phyloP scores from a whole-genome alignment of 495 filamentous ascomycete genomes.

The Trichoderma reesei region DNA sequence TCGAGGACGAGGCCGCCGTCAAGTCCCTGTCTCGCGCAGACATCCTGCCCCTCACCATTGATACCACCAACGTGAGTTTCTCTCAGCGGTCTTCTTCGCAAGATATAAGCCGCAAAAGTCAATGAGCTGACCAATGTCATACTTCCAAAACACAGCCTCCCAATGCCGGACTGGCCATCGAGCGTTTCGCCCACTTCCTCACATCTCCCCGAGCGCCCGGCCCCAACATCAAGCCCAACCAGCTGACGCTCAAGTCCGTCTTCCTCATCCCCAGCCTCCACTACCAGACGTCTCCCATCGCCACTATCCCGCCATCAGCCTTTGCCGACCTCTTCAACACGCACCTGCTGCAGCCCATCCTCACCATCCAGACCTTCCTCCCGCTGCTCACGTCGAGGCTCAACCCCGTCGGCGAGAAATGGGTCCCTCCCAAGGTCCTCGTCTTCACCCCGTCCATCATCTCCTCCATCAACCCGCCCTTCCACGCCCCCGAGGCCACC shows the following conservation, averaged over 20 bases:
- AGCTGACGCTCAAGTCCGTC: conserved; percentile 64
- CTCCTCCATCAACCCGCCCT: conserved; percentile 70
- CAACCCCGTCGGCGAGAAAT: conserved; percentile 29
- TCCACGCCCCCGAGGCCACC: conserved; percentile 72
- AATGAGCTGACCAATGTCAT: conserved; percentile 12
- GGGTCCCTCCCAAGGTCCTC: conserved; percentile 50
- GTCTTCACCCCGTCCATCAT: conserved; percentile 80
- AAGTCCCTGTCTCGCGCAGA: conserved; percentile 65
- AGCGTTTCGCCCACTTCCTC: conserved; percentile 56
- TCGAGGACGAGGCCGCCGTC: conserved; percentile 74
- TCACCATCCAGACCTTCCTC: conserved; percentile 77
- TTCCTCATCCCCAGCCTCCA: conserved; percentile 66
- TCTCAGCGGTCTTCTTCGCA: not conserved
- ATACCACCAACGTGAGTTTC: conserved; percentile 60
- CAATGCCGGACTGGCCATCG: conserved; percentile 49
- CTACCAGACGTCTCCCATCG: conserved; percentile 66
- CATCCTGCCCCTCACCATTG: conserved; percentile 71
- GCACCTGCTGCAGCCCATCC: conserved; percentile 82
- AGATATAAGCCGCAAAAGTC: too few relatives aligned
- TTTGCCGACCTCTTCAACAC: conserved; percentile 88
- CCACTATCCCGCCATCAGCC: conserved; percentile 66
- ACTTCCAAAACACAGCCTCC: conserved; percentile 28
- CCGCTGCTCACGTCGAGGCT: conserved; percentile 57
- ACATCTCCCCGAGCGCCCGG: conserved; percentile 61
- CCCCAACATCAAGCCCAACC: conserved; percentile 60